phyloP scores from a whole-genome alignment of 2,329 filamentous ascomycete genomes.

The Macrophomina pseudophaseolina region DNA sequence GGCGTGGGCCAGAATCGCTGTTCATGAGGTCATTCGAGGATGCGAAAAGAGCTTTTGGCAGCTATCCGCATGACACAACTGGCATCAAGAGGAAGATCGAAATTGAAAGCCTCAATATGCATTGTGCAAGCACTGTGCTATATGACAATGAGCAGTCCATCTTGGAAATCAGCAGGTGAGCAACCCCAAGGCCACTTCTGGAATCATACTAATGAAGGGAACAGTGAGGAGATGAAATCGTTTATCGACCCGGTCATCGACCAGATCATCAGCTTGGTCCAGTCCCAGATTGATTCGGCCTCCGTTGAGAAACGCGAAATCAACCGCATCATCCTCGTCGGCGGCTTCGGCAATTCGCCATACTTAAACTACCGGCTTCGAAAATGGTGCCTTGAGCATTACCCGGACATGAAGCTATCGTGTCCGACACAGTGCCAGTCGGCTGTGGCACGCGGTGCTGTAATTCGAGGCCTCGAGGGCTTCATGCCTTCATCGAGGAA shows the following conservation, averaged over 20 bases:
- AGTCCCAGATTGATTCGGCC: not conserved
- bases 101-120: slow-evolving; percentile 13
- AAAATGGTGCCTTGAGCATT: slow-evolving; percentile 14
- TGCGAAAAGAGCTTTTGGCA: slow-evolving; percentile 39
- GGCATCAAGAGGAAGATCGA: slow-evolving; percentile 8
- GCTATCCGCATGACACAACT: not conserved
- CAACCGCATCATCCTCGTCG: slow-evolving; percentile 27
- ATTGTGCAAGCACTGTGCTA: not conserved
- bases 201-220: not conserved
- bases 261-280: slow-evolving; percentile 16
- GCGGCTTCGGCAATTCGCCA: slow-evolving; percentile 27
- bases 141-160: slow-evolving; percentile 24
- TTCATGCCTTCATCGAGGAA: not conserved
- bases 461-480: slow-evolving; percentile 3
- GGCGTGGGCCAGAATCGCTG: slow-evolving; percentile 37
- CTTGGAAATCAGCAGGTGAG: slow-evolving; percentile 23
- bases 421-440: slow-evolving; percentile 20
- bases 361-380: slow-evolving; percentile 18
- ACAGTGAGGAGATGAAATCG: not conserved
- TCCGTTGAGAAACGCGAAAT: not conserved
- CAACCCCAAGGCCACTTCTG: not conserved
- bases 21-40: slow-evolving; percentile 44
- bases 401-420: slow-evolving; percentile 4
- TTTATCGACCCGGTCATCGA: slow-evolving; percentile 25
- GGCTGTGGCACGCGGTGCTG: slow-evolving; percentile 4